These are phyloP conservation scores for Xanthoceras sorbifolium DNA, from an alignment of 345 rosid genomes.

Conservation along the genomic window DNA sequence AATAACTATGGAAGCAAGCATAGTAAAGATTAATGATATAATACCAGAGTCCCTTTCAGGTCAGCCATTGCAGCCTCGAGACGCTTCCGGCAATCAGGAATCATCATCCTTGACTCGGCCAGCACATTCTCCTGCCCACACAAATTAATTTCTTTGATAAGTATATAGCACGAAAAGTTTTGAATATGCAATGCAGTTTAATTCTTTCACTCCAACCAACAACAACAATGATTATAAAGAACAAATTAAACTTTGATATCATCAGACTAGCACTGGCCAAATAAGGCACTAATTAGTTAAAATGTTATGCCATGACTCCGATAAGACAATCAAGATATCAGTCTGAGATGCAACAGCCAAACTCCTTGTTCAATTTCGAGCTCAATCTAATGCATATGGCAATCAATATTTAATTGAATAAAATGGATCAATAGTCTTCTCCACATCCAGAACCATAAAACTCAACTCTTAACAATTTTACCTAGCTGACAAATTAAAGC, in stretches of 20 bases:
- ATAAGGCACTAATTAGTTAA: background rate
- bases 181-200: background rate
- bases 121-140: constrained; percentile 82
- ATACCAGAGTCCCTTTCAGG: constrained; percentile 78
- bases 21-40: background rate
- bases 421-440: background rate
- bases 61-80: constrained; percentile 77
- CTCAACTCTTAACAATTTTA: background rate
- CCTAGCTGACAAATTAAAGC: no score
- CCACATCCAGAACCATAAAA: background rate
- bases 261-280: background rate
- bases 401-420: background rate
- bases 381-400: background rate
- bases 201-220: background rate
- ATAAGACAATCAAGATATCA: background rate
- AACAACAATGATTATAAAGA: background rate
- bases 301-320: background rate
- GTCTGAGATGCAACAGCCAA: background rate
- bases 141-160: constrained; percentile 17
- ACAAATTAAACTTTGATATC: background rate
- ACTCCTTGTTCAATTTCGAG: background rate
- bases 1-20: constrained; percentile 4
- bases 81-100: constrained; percentile 89
- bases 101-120: constrained; percentile 98
- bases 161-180: background rate